Evolutionary conservation across 2,329 filamentous ascomycete genomes (phyloP).

Genomic region (Exophiala alcalophila): DNA sequence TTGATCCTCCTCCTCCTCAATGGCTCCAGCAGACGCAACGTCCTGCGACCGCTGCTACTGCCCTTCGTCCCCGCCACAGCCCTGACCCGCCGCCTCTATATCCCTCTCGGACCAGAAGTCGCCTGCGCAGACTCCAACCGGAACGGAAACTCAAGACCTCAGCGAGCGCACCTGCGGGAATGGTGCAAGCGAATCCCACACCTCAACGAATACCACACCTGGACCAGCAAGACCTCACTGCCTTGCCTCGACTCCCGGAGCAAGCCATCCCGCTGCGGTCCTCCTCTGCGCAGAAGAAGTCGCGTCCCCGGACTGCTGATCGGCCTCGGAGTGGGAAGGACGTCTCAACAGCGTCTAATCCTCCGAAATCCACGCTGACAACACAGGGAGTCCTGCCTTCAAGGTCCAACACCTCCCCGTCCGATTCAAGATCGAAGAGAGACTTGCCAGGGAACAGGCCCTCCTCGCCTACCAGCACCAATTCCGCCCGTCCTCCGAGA

Average conservation of each 20-base stretch:
- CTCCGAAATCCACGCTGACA: slow-evolving; percentile 2
- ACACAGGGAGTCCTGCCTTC: slow-evolving; percentile 7
- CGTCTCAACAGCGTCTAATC: slow-evolving; percentile 3
- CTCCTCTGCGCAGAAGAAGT: slow-evolving; percentile 15
- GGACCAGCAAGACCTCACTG: slow-evolving; percentile 8
- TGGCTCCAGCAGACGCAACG: slow-evolving; percentile 2
- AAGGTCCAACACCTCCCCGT: slow-evolving; percentile 9
- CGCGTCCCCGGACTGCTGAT: slow-evolving; percentile 4
- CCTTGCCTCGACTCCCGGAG: slow-evolving; percentile 15
- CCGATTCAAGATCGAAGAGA: slow-evolving; percentile 1
- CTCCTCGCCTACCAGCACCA: slow-evolving; percentile 8
- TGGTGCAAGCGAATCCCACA: slow-evolving; percentile 5
- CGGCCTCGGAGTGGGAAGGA: slow-evolving; percentile 6
- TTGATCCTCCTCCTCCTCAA: neutral
- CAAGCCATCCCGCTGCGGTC: slow-evolving; percentile 14
- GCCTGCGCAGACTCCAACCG: slow-evolving; percentile 14
- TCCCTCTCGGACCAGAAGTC: slow-evolving; percentile 17
- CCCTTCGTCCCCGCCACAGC: slow-evolving; percentile 3
- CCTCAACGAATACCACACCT: neutral
- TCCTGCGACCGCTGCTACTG: slow-evolving; percentile 4
- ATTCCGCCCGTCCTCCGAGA: slow-evolving; percentile 4
- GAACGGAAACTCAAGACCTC: slow-evolving; percentile 7
- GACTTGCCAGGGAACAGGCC: slow-evolving; percentile 7
- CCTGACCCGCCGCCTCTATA: neutral
- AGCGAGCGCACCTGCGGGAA: slow-evolving; percentile 5